Evolutionary conservation across 2,329 filamentous ascomycete species (phyloP).

Genomic region (Trichoderma pleuroti): DNA sequence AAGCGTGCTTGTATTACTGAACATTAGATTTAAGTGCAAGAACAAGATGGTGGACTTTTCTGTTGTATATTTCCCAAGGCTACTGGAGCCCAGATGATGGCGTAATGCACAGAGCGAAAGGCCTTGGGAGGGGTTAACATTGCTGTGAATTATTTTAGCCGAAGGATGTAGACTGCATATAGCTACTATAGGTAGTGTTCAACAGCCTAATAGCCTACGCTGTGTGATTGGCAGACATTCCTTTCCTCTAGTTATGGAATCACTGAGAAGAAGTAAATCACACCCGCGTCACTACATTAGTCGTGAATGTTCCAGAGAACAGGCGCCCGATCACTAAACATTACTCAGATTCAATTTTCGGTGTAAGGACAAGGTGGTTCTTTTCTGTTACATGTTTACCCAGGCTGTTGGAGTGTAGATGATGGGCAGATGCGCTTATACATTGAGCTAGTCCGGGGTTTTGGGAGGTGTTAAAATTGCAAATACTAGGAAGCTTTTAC

Average conservation of each 20-base stretch:
- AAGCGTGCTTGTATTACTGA: not conserved
- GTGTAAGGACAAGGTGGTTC: not conserved
- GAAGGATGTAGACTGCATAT: no score
- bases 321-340: not conserved
- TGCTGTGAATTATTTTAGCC: no score
- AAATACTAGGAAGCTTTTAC: no score
- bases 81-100: not conserved
- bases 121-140: not conserved
- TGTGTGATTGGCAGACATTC: no score
- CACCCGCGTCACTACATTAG: not conserved
- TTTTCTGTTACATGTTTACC: not conserved
- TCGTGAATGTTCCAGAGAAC: not conserved
- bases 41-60: not conserved
- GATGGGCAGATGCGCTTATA: not conserved
- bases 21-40: not conserved
- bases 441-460: no score
- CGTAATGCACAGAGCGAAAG: not conserved
- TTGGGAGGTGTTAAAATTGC: no score
- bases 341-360: not conserved
- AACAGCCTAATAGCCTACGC: no score
- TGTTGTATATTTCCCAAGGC: not conserved
- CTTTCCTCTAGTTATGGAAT: not conserved
- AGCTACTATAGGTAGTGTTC: no score
- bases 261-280: not conserved
- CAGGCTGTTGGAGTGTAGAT: not conserved